phyloP scores from a whole-genome alignment of 148 eudicot genomes.

The Rhododendron ovatum region DNA sequence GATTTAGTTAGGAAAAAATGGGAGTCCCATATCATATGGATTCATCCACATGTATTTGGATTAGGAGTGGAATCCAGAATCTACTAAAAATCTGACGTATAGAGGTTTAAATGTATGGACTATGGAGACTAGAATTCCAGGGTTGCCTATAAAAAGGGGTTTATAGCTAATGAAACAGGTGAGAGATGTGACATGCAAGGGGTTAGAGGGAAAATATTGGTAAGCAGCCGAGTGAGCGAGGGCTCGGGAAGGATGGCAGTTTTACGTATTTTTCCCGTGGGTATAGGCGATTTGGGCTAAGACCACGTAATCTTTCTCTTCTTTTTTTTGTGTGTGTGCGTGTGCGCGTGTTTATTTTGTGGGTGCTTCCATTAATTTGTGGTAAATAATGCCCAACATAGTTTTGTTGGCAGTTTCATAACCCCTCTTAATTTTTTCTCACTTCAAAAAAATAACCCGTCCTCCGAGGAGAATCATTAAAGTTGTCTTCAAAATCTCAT shows the following conservation, averaged over 20 bases:
- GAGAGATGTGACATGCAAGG: background rate
- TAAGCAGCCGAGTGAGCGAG: background rate
- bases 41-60: background rate
- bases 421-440: background rate
- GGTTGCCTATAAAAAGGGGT: background rate
- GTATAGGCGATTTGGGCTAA: background rate
- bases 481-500: background rate
- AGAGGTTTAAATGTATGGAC: background rate
- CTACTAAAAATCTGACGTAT: background rate
- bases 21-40: background rate
- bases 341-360: background rate
- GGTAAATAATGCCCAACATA: background rate
- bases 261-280: background rate
- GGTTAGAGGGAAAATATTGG: background rate
- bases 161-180: background rate
- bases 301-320: background rate
- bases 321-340: too few relatives aligned
- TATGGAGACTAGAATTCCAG: background rate
- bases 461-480: background rate
- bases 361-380: background rate
- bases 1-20: background rate
- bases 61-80: background rate
- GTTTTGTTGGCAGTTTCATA: background rate
- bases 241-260: background rate
- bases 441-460: background rate